Conservation (phyloP, 305 asterid species). For the Fraxinus paxiana region DNA sequence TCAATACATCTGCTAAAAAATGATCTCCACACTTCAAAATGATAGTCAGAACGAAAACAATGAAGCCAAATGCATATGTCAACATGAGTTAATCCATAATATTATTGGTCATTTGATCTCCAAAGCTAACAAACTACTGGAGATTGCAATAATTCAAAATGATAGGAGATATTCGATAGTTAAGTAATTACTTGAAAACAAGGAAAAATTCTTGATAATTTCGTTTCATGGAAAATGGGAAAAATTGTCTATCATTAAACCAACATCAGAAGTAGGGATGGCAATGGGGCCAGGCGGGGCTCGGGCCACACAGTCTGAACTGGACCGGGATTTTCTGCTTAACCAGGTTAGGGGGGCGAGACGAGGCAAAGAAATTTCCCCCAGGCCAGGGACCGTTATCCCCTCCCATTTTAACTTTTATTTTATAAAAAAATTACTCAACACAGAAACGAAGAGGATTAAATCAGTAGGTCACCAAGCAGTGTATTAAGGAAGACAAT, state of each 20-base stretch:
- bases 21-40: conserved; percentile 13
- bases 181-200: background rate
- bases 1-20: conserved; percentile 15
- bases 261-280: background rate
- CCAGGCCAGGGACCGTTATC: background rate
- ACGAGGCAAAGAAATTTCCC: too few species aligned
- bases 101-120: background rate
- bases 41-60: background rate
- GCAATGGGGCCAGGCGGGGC: background rate
- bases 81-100: background rate
- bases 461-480: background rate
- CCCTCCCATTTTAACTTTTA: background rate
- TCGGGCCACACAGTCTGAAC: background rate
- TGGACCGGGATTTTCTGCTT: background rate
- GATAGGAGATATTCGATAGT: background rate
- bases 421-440: too few species aligned
- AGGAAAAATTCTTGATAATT: background rate
- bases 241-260: background rate
- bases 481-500: background rate
- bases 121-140: conserved; percentile 1
- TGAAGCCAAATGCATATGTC: background rate
- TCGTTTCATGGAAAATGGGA: background rate
- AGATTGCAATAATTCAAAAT: background rate
- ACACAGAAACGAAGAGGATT: background rate
- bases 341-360: background rate